Evolutionary conservation across 108 stramenopile genomes (phyloP).

Genomic region (Skeletonema costatum): DNA sequence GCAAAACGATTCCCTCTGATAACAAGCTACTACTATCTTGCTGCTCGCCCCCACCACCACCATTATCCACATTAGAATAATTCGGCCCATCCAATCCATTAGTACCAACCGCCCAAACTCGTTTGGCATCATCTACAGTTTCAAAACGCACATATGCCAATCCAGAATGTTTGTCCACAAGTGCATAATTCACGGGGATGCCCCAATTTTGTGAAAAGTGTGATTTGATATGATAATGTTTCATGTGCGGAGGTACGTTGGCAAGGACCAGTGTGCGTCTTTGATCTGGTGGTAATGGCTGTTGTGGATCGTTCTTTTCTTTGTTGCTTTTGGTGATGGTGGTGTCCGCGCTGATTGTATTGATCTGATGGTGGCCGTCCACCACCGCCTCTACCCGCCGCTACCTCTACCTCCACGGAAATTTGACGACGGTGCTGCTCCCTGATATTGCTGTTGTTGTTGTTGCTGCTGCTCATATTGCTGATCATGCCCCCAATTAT

Average conservation of each 20-base stretch:
- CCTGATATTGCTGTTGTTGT: no score
- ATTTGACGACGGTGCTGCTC: not conserved
- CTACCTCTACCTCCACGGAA: not conserved
- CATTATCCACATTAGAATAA: not conserved
- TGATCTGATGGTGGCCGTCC: not conserved
- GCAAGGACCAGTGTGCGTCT: conserved; percentile 23
- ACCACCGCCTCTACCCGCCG: not conserved
- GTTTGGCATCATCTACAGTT: conserved; percentile 3
- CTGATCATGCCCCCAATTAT: not conserved
- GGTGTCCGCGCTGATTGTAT: not conserved
- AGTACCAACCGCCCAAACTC: conserved; percentile 25
- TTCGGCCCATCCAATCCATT: conserved; percentile 18
- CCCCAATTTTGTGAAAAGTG: conserved; percentile 7
- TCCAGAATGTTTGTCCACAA: conserved; percentile 8
- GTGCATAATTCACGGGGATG: conserved; percentile 7
- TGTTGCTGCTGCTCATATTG: not conserved
- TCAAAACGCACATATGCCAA: conserved; percentile 29
- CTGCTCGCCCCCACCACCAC: not conserved
- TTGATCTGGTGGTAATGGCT: conserved; percentile 6
- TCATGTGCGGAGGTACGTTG: conserved; percentile 17
- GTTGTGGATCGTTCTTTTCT: not conserved
- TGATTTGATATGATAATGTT: conserved; percentile 8
- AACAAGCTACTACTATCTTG: conserved; percentile 3
- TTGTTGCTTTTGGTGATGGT: not conserved
- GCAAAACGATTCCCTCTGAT: conserved; percentile 17